A percentile compares a stretch with the other conserved stretches of the same genome.
Evolutionary conservation across 805 yeast genomes (phyloP).

Genomic region (Huiozyma naganishii): DNA sequence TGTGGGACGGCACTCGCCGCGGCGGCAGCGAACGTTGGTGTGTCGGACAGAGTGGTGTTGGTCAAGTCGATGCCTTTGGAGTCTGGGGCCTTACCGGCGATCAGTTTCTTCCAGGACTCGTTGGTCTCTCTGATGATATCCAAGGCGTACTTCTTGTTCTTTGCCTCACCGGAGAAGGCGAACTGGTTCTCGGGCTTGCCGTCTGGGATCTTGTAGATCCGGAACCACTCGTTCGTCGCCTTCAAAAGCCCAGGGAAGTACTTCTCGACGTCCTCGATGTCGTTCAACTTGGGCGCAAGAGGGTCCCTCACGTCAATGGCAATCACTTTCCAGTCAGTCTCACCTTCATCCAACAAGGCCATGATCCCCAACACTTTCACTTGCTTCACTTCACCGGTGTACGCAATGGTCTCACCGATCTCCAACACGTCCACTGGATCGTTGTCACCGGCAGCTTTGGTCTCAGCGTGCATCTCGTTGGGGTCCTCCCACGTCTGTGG

Average conservation of each 20-base stretch:
- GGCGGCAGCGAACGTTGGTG: conserved; percentile 43
- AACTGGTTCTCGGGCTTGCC: conserved; percentile 95
- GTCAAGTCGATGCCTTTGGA: conserved; percentile 61
- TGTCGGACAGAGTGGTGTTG: conserved; percentile 56
- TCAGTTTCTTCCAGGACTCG: conserved; percentile 72
- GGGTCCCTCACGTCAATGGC: conserved; percentile 85
- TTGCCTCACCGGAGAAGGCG: conserved; percentile 93
- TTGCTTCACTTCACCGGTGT: conserved; percentile 67
- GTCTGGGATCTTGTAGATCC: conserved; percentile 94
- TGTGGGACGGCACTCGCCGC: conserved; percentile 48
- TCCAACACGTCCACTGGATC: conserved; percentile 84
- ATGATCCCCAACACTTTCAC: conserved; percentile 90
- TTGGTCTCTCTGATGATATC: conserved; percentile 73
- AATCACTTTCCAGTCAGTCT: conserved; percentile 85
- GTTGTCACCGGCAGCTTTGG: conserved; percentile 64
- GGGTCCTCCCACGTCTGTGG: conserved; percentile 90
- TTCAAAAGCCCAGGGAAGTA: conserved; percentile 88
- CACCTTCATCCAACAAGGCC: conserved; percentile 91
- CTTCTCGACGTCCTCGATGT: conserved; percentile 81
- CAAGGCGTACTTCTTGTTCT: conserved; percentile 76
- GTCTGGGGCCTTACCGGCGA: conserved; percentile 50
- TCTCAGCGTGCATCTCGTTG: conserved; percentile 52
- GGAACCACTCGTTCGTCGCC: conserved; percentile 96
- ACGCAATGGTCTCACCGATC: conserved; percentile 56
- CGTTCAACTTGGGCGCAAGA: conserved; percentile 74